phyloP scores from a whole-genome alignment of 2,329 filamentous ascomycete genomes.

The Seiridium unicorne region DNA sequence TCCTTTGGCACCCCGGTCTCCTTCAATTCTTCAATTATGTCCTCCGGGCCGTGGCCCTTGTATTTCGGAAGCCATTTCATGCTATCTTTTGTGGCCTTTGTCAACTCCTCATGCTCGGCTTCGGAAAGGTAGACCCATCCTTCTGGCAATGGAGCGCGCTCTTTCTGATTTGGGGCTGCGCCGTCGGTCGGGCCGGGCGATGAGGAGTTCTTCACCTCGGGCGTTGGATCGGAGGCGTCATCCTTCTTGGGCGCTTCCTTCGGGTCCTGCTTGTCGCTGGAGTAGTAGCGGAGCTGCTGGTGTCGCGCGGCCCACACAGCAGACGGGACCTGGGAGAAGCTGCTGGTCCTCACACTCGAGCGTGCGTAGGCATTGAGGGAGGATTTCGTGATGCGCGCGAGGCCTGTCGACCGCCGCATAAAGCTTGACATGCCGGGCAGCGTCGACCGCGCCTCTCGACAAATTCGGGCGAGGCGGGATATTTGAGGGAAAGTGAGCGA shows the following conservation, averaged over 20 bases:
- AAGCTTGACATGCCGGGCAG: conserved; percentile 30
- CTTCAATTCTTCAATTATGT: conserved; percentile 11
- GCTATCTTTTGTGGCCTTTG: not conserved
- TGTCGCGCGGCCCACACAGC: conserved; percentile 19
- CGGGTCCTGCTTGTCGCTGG: conserved; percentile 16
- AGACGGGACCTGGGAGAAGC: conserved; percentile 20
- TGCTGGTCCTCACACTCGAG: conserved; percentile 20
- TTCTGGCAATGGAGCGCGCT: conserved; percentile 19
- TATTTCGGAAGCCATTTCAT: conserved; percentile 6
- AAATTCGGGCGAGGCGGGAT: conserved; percentile 16
- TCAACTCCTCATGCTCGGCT: conserved; percentile 13
- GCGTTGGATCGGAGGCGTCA: conserved; percentile 3
- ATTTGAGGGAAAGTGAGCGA: not conserved
- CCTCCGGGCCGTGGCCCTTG: conserved; percentile 2
- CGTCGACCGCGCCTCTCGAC: conserved; percentile 13
- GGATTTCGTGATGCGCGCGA: conserved; percentile 22
- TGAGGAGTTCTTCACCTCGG: conserved; percentile 22
- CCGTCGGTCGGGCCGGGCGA: conserved; percentile 26
- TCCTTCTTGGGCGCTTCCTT: conserved; percentile 12
- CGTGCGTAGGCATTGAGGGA: conserved; percentile 21
- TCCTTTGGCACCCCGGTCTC: conserved; percentile 16
- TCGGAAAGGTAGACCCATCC: conserved; percentile 27
- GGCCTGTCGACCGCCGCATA: conserved; percentile 26
- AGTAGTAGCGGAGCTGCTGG: conserved; percentile 22
- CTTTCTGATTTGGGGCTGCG: conserved; percentile 13